phyloP scores from a whole-genome alignment of 257 asterid genomes.

The Oldenlandia corymbosa region DNA sequence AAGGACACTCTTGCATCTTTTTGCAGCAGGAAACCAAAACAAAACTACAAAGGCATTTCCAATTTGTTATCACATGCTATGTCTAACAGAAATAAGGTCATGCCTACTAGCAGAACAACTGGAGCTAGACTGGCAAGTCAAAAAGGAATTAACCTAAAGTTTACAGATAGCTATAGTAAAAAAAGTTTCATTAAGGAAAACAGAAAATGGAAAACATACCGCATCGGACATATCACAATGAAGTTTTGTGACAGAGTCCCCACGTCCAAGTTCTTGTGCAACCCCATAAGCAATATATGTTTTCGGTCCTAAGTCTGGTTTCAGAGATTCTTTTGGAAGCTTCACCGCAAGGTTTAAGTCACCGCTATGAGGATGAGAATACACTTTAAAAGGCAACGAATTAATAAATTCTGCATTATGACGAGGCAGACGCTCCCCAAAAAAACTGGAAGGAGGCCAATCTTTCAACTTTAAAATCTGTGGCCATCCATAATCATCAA shows the following conservation, averaged over 20 bases:
- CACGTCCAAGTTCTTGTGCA: conserved; percentile 72
- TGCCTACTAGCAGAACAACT: not conserved
- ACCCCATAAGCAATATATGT: conserved; percentile 85
- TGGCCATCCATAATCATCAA: conserved; percentile 49
- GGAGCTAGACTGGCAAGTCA: not conserved
- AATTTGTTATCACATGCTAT: not conserved
- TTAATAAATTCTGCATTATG: conserved; percentile 71
- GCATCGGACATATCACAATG: conserved; percentile 95
- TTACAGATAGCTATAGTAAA: not conserved
- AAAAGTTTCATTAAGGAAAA: not conserved
- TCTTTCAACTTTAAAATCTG: conserved; percentile 74
- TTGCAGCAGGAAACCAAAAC: too few relatives aligned
- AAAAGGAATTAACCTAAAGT: not conserved
- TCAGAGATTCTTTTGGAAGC: conserved; percentile 40
- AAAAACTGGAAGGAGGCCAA: conserved; percentile 85
- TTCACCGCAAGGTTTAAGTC: conserved; percentile 63
- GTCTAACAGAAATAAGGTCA: not conserved
- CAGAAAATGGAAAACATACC: conserved; percentile 35
- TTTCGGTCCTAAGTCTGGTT: conserved; percentile 95
- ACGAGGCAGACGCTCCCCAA: conserved; percentile 77
- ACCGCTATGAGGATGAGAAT: conserved; percentile 61
- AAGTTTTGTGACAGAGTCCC: conserved; percentile 88
- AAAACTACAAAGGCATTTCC: not conserved
- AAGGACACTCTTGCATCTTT: not conserved
- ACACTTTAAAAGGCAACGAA: conserved; percentile 83